Percentiles rank a stretch among this genome's conserved stretches.
Conservation (phyloP, 2,329 filamentous ascomycete genomes). For the Xylaria sp. region DNA sequence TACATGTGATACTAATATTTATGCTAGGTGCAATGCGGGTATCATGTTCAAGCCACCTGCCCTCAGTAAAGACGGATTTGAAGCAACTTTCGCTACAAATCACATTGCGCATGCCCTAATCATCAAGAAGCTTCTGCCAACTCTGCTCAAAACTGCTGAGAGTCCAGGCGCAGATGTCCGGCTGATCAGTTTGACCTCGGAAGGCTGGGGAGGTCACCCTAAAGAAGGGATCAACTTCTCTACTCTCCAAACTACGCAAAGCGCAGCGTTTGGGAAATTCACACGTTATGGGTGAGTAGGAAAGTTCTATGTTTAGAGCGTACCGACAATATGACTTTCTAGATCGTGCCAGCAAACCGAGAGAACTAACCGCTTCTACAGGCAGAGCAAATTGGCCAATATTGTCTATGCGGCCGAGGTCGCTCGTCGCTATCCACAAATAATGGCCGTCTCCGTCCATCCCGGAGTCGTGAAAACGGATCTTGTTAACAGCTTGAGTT, state of each 20-base stretch:
- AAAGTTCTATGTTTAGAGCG: neutral
- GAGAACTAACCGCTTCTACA: conserved; percentile 48
- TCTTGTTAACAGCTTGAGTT: conserved; percentile 38
- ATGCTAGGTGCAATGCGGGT: conserved; percentile 53
- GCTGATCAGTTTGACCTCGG: conserved; percentile 42
- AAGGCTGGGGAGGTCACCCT: conserved; percentile 39
- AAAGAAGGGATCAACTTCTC: conserved; percentile 42
- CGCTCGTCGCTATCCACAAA: conserved; percentile 42
- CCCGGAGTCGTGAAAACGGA: conserved; percentile 46
- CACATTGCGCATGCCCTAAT: conserved; percentile 58
- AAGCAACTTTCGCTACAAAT: conserved; percentile 58
- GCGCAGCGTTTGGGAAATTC: conserved; percentile 38
- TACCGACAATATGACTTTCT: neutral
- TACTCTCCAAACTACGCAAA: conserved; percentile 41
- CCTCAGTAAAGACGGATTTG: conserved; percentile 56
- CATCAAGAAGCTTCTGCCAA: conserved; percentile 48
- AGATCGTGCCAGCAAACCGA: neutral
- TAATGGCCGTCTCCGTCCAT: conserved; percentile 43
- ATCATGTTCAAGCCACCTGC: conserved; percentile 52
- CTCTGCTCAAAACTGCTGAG: conserved; percentile 41
- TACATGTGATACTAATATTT: neutral
- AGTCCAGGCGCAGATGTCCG: conserved; percentile 42
- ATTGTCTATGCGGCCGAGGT: conserved; percentile 45
- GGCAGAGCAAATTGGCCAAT: conserved; percentile 48
- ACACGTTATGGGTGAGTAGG: conserved; percentile 43